Evolutionary conservation across 495 filamentous ascomycete genomes (phyloP), one percentile per base, ranked within the genome.

Genomic region (Aspergillus wentii): DNA sequence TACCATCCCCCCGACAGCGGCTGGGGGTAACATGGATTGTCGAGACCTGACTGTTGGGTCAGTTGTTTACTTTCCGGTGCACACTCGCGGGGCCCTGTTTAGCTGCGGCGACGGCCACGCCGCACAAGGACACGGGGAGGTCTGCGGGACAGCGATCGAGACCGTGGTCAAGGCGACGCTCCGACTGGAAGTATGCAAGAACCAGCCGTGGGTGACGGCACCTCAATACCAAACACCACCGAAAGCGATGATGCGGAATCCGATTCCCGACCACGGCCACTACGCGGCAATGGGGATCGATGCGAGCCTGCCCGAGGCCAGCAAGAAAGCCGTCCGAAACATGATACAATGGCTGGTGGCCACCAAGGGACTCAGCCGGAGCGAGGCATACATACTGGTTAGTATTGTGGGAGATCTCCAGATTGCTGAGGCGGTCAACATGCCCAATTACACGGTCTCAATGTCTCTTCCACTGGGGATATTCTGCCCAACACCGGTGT

Each of bases 91-190:
- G n/a, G 71, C 68, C 6, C 51, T 72, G 6, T 74, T 75, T 48
- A 69, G 64, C 51, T 74, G 69, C 41, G 71, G 71, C 23, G 71
- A 75, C 36, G 71, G 71, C n/a, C 71, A 75, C 34, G 71, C 71
- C 4, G 69, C 70, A 0, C 69, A 75, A 41, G 71, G 71, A n/a
- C 66, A 71, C 36, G 71, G 71, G 16, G 71, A 75, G 43, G 68
- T 72, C 23, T 75, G 71, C 40, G 71, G 71, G 17, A 72, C 69
- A 19, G 71, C 71, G 33, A 75, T 75, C 49, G 71, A 75, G 57
- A 74, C 69, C 15, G 65, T 64, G 11, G 68, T 75, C 53, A 56
- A 57, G 27, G 71, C 66, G 1, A 62, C 55, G 6, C 41, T 75
- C 13, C 62, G 68, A 14, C 60, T 75, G 18, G 63, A 64, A 7